Evolutionary conservation across 2,329 filamentous ascomycete species (phyloP).

Genomic region (Epichloe gansuensis): DNA sequence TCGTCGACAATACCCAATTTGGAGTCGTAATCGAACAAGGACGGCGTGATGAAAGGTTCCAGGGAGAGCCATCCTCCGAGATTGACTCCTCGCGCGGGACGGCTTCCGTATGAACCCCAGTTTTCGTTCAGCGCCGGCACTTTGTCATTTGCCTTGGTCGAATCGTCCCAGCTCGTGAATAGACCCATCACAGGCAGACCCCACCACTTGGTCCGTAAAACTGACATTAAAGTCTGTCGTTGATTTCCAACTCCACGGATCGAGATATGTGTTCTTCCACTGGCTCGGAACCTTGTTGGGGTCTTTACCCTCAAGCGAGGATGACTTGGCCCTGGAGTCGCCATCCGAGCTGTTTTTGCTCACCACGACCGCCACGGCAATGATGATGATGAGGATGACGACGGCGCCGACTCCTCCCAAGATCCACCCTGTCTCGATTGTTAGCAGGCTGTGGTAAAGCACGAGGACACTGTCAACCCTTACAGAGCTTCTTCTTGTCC

Average conservation of each 20-base stretch:
- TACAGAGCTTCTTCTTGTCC: conserved; percentile 50
- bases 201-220: conserved; percentile 81
- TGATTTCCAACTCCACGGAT: conserved; percentile 86
- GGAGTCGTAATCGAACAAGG: conserved; percentile 63
- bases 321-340: conserved; percentile 17
- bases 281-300: conserved; percentile 47
- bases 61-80: conserved; percentile 87
- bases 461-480: conserved; percentile 16
- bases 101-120: conserved; percentile 66
- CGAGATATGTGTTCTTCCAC: conserved; percentile 65
- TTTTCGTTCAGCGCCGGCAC: conserved; percentile 64
- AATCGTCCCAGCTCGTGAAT: conserved; percentile 76
- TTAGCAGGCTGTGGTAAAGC: conserved; percentile 7
- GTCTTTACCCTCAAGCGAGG: conserved; percentile 37
- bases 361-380: conserved; percentile 53
- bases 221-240: conserved; percentile 89
- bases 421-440: conserved; percentile 33
- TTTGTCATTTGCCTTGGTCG: conserved; percentile 60
- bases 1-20: conserved; percentile 68
- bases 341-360: conserved; percentile 42
- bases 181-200: conserved; percentile 87
- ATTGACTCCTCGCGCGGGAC: conserved; percentile 80
- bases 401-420: conserved; percentile 40
- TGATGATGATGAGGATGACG: conserved; percentile 54
- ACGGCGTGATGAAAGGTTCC: conserved; percentile 92